A percentile compares a stretch with the other conserved stretches of the same genome.
These are phyloP conservation scores for Pythium aquatile DNA, from an alignment of 352 stramenopile genomes.

Conservation along the genomic window DNA sequence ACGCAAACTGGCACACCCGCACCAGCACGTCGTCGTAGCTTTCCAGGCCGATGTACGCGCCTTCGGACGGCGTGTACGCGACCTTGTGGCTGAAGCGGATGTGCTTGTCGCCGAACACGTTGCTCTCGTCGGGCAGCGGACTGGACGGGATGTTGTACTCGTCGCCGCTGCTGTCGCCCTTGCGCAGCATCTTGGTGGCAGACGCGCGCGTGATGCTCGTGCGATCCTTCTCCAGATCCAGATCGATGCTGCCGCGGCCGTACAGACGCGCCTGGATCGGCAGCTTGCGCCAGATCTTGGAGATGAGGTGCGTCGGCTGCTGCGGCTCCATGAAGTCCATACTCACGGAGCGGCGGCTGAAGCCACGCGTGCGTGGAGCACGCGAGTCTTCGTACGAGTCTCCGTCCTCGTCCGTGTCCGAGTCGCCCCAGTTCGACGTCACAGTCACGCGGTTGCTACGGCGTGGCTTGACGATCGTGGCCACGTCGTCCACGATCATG, in stretches of 20 bases:
- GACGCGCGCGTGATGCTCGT: slow-evolving; percentile 29
- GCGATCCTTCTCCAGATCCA: slow-evolving; percentile 31
- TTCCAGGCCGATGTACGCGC: slow-evolving; percentile 52
- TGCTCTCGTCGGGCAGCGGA: slow-evolving; percentile 41
- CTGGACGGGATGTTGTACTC: slow-evolving; percentile 32
- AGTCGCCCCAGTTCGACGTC: slow-evolving; percentile 45
- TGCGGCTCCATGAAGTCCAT: slow-evolving; percentile 81
- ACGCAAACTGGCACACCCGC: slow-evolving; percentile 62
- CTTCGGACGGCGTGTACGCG: slow-evolving; percentile 33
- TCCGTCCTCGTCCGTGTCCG: slow-evolving; percentile 63
- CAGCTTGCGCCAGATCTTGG: slow-evolving; percentile 79
- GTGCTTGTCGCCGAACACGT: slow-evolving; percentile 47
- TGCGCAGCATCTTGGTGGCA: slow-evolving; percentile 20
- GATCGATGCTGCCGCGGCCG: slow-evolving; percentile 28
- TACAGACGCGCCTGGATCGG: slow-evolving; percentile 65
- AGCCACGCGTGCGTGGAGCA: slow-evolving; percentile 45
- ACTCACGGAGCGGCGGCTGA: slow-evolving; percentile 61
- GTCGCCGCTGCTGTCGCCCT: slow-evolving; percentile 7
- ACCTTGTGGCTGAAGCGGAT: slow-evolving; percentile 41
- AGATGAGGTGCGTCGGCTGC: slow-evolving; percentile 66
- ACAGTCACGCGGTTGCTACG: slow-evolving; percentile 15
- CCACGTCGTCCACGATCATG: slow-evolving; percentile 47
- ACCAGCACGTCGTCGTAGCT: slow-evolving; percentile 79
- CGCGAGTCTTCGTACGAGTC: slow-evolving; percentile 55
- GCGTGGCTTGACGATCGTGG: slow-evolving; percentile 48